Conservation (phyloP, 2,329 filamentous ascomycete genomes). For the Dothistroma pini region DNA sequence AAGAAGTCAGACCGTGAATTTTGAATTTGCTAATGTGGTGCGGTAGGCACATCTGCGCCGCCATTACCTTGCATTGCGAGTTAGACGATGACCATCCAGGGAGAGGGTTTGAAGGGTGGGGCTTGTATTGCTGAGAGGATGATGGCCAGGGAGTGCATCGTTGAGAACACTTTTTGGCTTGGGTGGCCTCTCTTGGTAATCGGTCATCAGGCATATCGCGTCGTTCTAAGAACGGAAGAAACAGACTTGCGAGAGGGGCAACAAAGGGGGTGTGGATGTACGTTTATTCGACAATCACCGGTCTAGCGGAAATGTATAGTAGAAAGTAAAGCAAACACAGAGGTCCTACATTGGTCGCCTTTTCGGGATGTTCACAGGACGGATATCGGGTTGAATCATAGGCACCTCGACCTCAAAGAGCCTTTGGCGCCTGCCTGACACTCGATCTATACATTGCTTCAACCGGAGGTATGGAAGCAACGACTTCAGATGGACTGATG, state of each 20-base stretch:
- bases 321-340: neutral
- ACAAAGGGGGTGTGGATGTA: neutral
- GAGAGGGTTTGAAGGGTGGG: neutral
- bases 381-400: no score
- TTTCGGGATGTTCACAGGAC: neutral
- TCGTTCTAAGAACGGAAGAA: neutral
- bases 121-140: neutral
- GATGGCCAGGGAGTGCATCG: neutral
- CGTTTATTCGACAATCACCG: neutral
- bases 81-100: neutral
- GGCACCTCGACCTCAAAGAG: no score
- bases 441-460: no score
- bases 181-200: neutral
- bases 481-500: neutral
- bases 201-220: neutral
- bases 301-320: neutral
- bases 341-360: neutral
- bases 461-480: neutral
- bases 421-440: no score
- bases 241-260: neutral
- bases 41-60: neutral
- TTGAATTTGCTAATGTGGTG: neutral
- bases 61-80: neutral
- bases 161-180: neutral
- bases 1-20: slow-evolving; percentile 2